Percentiles rank a stretch among this genome's conserved stretches.
phyloP scores from a whole-genome alignment of 2,329 filamentous ascomycete species.

The Stagonosporopsis tanaceti region DNA sequence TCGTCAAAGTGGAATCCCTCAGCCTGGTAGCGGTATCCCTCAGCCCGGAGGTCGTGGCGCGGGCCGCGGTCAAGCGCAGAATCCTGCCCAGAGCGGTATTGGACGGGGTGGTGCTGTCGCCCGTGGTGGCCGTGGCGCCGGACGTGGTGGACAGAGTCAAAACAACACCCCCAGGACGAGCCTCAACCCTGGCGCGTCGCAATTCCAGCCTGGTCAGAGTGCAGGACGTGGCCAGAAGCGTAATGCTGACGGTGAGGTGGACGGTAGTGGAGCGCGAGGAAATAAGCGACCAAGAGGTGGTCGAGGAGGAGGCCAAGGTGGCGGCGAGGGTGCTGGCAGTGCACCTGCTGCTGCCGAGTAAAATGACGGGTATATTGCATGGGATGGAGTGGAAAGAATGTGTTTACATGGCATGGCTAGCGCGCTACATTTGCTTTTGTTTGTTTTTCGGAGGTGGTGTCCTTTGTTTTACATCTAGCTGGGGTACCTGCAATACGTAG shows the following conservation, averaged over 20 bases:
- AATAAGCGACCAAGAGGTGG: conserved; percentile 44
- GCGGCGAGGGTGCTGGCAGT: conserved; percentile 22
- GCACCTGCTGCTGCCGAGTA: conserved; percentile 19
- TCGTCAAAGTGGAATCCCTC: conserved; percentile 23
- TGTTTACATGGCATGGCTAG: conserved; percentile 17
- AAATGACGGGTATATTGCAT: not conserved
- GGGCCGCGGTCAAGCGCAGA: conserved; percentile 28
- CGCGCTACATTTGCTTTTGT: conserved; percentile 19
- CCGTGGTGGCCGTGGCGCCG: conserved; percentile 34
- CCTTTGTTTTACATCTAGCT: not conserved
- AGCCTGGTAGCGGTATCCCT: conserved; percentile 40
- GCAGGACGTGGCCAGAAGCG: conserved; percentile 46
- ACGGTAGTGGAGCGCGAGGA: conserved; percentile 36
- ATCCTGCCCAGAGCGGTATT: conserved; percentile 23
- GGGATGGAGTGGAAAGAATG: conserved; percentile 8
- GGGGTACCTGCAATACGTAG: not conserved
- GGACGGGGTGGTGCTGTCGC: conserved; percentile 42
- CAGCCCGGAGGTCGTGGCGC: conserved; percentile 38
- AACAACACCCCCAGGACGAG: conserved; percentile 34
- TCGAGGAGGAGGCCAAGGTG: conserved; percentile 36
- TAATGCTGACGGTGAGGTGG: conserved; percentile 41
- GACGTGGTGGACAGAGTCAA: conserved; percentile 30
- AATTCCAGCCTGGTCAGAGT: conserved; percentile 44
- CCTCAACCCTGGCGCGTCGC: conserved; percentile 47
- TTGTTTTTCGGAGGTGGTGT: not conserved